Evolutionary conservation across 73 alveolate species (phyloP), one percentile per base, ranked within the genome.

Genomic region (Paramecium bursaria): DNA sequence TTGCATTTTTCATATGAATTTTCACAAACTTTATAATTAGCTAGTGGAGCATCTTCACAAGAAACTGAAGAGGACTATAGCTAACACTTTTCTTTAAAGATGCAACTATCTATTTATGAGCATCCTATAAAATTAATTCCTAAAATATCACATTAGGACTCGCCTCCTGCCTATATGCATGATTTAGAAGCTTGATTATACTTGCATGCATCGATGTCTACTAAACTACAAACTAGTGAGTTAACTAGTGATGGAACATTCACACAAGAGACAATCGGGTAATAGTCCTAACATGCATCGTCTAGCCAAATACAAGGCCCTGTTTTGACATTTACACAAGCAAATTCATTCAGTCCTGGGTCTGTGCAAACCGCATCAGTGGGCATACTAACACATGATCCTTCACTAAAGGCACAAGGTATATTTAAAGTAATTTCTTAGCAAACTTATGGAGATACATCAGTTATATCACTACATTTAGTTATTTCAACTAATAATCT

Each of bases 231-330:
- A 14, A 15, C 80, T n/a, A 61, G 0, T 7, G 52, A 61, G 19
- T 61, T 61, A 1, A 61, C 31, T 2, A 6, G 31, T 17, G 48
- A 17, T n/a, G 48, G 55, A 0, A 61, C 31, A 3, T 35, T 17
- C 9, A 5, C 80, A 61, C 80, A 61, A 61, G 80, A 14, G 19
- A 54, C 5, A 61, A 35, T 35, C 9, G 80, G 80, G 19, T 61
- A 61, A 11, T 9, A 61, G 17, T 29, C 54, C 19, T 61, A 52
- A 33, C 80, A 61, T 17, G 31, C 57, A 61, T 61, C 80, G 5
- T 29, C 42, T 14, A 61, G 27, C 80, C 80, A 61, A 14, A 46
- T 46, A 61, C 80, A 61, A 33, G 80, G 80, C 19, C 54, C 80
- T 6, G 80, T 31, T 2, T 23, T 61, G n/a, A 61, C 5, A 35